phyloP scores from a whole-genome alignment of 2,329 filamentous ascomycete genomes.

The Incumbomyces delicatus region DNA sequence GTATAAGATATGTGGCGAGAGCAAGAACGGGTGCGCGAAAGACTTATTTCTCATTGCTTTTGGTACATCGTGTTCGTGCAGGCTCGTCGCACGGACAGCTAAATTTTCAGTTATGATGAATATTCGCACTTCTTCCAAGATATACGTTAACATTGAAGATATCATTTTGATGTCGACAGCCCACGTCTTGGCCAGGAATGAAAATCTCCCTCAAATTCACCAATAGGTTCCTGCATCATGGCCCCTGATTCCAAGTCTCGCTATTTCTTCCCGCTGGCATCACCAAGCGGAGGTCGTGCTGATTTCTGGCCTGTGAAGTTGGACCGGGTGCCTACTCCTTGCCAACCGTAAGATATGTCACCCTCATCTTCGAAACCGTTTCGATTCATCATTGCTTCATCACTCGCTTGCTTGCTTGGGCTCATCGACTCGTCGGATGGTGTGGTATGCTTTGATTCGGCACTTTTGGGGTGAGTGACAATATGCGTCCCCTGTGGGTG shows the following conservation, averaged over 20 bases:
- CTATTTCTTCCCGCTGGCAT: background rate
- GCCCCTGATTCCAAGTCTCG: background rate
- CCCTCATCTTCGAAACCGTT: background rate
- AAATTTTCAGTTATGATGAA: too few species aligned
- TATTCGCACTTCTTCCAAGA: too few species aligned
- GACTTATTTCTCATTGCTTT: too few species aligned
- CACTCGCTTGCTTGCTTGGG: background rate
- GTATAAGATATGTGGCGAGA: too few species aligned
- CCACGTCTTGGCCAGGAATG: background rate
- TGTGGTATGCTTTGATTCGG: too few species aligned
- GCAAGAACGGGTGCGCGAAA: too few species aligned
- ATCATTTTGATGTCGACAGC: too few species aligned
- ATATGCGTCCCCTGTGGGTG: background rate
- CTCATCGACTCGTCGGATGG: background rate
- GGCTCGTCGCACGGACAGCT: too few species aligned
- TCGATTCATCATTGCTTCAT: background rate
- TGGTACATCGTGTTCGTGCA: too few species aligned
- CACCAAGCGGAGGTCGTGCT: too few species aligned
- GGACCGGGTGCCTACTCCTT: background rate
- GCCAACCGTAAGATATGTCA: background rate
- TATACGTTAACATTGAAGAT: too few species aligned
- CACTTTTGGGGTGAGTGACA: background rate
- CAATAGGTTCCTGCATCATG: background rate
- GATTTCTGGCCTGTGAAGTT: background rate
- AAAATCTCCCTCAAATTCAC: background rate